phyloP scores from a whole-genome alignment of 257 asterid genomes.

The Rauvolfia tetraphylla region DNA sequence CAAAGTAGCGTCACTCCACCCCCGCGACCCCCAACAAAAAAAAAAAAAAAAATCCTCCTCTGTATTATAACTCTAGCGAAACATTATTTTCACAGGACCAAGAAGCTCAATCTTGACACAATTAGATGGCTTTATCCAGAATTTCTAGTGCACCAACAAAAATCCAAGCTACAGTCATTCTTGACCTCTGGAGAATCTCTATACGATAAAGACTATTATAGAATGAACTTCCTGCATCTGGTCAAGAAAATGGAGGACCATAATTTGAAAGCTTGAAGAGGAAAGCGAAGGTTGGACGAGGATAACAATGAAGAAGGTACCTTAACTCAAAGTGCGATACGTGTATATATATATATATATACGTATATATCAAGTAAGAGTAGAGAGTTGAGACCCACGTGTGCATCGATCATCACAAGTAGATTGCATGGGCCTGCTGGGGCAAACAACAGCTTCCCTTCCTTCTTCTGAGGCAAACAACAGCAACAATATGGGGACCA shows the following conservation, averaged over 20 bases:
- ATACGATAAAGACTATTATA: too few relatives aligned
- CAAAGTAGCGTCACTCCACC: not conserved
- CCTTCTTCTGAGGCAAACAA: constrained; percentile 1
- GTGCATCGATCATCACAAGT: not conserved
- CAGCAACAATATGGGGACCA: constrained; percentile 7
- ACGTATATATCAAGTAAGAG: not conserved
- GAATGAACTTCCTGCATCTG: too few relatives aligned
- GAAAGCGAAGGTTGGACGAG: not conserved
- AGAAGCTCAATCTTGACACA: too few relatives aligned
- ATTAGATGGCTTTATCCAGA: too few relatives aligned
- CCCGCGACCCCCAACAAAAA: too few relatives aligned
- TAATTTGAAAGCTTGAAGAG: not conserved
- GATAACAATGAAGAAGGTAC: constrained; percentile 14
- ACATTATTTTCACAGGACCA: too few relatives aligned
- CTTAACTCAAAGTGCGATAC: not conserved
- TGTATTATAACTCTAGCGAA: too few relatives aligned
- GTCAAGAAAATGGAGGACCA: not conserved
- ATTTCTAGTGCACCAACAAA: too few relatives aligned
- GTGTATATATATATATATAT: not conserved
- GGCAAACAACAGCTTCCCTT: not conserved
- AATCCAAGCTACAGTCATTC: too few relatives aligned
- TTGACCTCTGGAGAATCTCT: too few relatives aligned
- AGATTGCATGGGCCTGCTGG: constrained; percentile 9
- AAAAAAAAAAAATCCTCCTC: too few relatives aligned
- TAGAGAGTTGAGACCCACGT: constrained; percentile 16